Evolutionary conservation across 2,329 filamentous ascomycete genomes (phyloP).

Genomic region (Ceratocystis cubensis): DNA sequence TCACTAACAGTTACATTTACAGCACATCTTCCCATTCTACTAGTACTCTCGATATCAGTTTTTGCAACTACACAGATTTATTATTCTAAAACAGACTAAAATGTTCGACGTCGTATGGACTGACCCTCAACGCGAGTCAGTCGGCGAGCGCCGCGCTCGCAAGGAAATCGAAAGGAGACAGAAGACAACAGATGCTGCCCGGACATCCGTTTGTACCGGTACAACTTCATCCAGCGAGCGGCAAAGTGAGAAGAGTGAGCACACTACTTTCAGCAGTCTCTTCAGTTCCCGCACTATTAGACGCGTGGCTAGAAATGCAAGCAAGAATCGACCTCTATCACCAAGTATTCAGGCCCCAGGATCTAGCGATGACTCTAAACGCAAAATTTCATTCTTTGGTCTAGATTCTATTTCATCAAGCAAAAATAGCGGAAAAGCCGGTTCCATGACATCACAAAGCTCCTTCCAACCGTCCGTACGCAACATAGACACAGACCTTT

Average conservation of each 20-base stretch:
- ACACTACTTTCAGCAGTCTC: constrained; percentile 31
- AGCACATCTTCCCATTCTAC: background rate
- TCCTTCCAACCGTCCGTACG: constrained; percentile 13
- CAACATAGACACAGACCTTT: constrained; percentile 12
- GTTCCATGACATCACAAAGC: constrained; percentile 15
- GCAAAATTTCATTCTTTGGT: constrained; percentile 16
- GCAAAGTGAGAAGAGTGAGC: constrained; percentile 24
- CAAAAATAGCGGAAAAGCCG: constrained; percentile 12
- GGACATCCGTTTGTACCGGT: constrained; percentile 32
- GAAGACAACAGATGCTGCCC: constrained; percentile 25
- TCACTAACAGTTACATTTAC: constrained; percentile 1
- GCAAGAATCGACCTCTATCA: constrained; percentile 21
- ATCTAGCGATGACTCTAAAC: constrained; percentile 8
- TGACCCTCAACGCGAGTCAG: constrained; percentile 40
- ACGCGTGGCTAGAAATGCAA: constrained; percentile 25
- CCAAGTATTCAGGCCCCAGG: constrained; percentile 15
- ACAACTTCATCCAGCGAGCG: constrained; percentile 28
- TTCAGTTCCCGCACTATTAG: constrained; percentile 33
- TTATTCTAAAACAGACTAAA: background rate
- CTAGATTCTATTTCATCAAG: constrained; percentile 16
- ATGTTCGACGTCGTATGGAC: constrained; percentile 52
- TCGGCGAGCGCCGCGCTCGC: constrained; percentile 40
- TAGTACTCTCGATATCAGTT: background rate
- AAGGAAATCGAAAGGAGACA: constrained; percentile 33
- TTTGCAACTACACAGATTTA: too few species aligned